Evolutionary conservation across 768 basidiomycete genomes (phyloP).

Genomic region (Suillus bovinus): DNA sequence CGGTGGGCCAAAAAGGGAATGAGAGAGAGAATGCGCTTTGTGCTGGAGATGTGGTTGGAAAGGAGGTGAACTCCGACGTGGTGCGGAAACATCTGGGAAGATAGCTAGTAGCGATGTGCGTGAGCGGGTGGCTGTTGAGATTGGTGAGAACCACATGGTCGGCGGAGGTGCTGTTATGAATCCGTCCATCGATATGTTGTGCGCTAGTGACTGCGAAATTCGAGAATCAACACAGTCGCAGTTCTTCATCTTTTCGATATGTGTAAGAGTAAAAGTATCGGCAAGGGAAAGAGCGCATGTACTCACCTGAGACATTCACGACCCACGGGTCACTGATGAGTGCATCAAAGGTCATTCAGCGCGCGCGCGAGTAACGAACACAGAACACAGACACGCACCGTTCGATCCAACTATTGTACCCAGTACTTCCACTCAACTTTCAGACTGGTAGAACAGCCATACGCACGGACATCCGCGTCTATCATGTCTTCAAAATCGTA

Average conservation of each 20-base stretch:
- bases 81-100: conserved; percentile 16
- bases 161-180: neutral
- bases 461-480: conserved; percentile 29
- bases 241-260: neutral
- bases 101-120: conserved; percentile 15
- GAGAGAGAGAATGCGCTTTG: too few relatives aligned
- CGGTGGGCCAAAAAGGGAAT: too few relatives aligned
- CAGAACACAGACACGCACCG: conserved; percentile 20
- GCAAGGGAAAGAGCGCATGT: conserved; percentile 4
- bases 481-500: conserved; percentile 41
- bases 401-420: conserved; percentile 24
- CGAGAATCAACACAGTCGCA: neutral
- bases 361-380: neutral
- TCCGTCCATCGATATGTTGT: conserved; percentile 15
- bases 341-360: neutral
- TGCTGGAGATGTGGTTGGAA: conserved; percentile 34
- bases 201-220: neutral
- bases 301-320: conserved; percentile 20
- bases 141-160: conserved; percentile 15
- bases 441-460: conserved; percentile 41
- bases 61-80: conserved; percentile 39
- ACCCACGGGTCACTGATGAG: neutral
- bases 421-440: conserved; percentile 36
- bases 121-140: conserved; percentile 22
- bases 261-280: too few relatives aligned